Conservation (phyloP, 345 rosid species). For the Erucastrum elatum region DNA sequence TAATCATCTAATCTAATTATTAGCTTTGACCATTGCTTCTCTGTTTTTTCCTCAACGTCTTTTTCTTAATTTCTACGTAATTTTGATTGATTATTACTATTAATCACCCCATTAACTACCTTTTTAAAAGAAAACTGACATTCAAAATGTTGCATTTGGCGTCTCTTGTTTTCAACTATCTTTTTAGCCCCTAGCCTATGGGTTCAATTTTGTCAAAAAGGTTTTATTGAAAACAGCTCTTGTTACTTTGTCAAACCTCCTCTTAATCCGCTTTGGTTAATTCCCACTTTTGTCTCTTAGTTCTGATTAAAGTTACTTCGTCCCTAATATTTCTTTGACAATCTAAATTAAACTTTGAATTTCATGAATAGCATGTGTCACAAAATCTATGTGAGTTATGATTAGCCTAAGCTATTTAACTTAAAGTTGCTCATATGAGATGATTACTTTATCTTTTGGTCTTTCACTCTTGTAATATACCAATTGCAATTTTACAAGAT, state of each 20-base stretch:
- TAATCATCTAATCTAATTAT: conserved; percentile 33
- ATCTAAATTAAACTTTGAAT: not conserved
- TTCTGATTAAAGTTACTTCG: conserved; percentile 12
- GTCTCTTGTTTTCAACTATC: conserved; percentile 28
- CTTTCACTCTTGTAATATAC: not conserved
- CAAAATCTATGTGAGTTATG: not conserved
- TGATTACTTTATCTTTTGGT: not conserved
- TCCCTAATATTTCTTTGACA: not conserved
- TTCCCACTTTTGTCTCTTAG: conserved; percentile 10
- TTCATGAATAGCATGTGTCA: not conserved
- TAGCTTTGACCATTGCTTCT: conserved; percentile 38
- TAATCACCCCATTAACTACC: not conserved
- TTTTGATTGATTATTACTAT: conserved; percentile 5
- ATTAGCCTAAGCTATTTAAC: not conserved
- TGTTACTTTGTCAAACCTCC: conserved; percentile 16
- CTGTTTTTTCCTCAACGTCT: conserved; percentile 1
- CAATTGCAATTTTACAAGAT: not conserved
- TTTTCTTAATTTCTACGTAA: not conserved
- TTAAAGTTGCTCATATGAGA: not conserved
- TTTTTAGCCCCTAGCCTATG: conserved; percentile 1
- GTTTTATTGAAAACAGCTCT: conserved; percentile 10
- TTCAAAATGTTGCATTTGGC: conserved; percentile 26
- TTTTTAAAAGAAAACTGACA: not conserved
- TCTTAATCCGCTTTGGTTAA: conserved; percentile 23
- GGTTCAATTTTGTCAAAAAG: conserved; percentile 30